These are phyloP conservation scores for Potentilla sterilis DNA, from an alignment of 306 rosid genomes.

Conservation along the genomic window DNA sequence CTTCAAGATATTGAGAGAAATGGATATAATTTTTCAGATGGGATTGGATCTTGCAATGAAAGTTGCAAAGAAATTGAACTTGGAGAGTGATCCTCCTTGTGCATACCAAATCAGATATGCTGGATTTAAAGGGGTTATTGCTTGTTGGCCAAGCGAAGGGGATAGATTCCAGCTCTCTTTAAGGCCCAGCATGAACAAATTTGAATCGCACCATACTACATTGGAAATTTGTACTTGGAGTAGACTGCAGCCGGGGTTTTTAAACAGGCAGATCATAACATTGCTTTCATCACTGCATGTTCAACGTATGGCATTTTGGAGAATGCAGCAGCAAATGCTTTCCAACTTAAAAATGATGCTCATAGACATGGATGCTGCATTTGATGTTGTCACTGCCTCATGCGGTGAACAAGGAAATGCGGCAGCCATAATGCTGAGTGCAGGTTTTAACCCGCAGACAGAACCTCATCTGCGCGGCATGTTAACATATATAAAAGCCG, in stretches of 20 bases:
- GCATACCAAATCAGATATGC: slow-evolving; percentile 91
- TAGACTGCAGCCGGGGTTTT: slow-evolving; percentile 82
- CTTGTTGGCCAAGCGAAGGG: slow-evolving; percentile 68
- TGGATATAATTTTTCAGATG: slow-evolving; percentile 65
- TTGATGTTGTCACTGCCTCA: slow-evolving; percentile 67
- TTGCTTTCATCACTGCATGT: slow-evolving; percentile 63
- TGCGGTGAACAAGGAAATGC: slow-evolving; percentile 81
- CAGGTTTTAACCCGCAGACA: slow-evolving; percentile 72
- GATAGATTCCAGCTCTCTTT: slow-evolving; percentile 56
- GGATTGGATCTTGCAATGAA: slow-evolving; percentile 76
- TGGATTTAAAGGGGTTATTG: slow-evolving; percentile 89
- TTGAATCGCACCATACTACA: slow-evolving; percentile 46
- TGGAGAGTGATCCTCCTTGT: slow-evolving; percentile 52
- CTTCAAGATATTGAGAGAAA: slow-evolving; percentile 59
- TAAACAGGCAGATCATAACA: slow-evolving; percentile 79
- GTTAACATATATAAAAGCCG: slow-evolving; percentile 68
- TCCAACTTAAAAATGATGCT: slow-evolving; percentile 55
- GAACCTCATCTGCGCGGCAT: slow-evolving; percentile 92
- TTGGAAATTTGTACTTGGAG: slow-evolving; percentile 88
- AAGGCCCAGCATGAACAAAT: slow-evolving; percentile 79
- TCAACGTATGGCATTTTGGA: slow-evolving; percentile 58
- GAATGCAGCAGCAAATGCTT: slow-evolving; percentile 76
- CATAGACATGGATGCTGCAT: slow-evolving; percentile 59
- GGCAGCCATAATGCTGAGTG: slow-evolving; percentile 90
- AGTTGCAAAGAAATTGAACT: slow-evolving; percentile 70